Percentiles rank a stretch among this genome's conserved stretches.
phyloP scores from a whole-genome alignment of 257 asterid genomes.

The Primulina eburnea region DNA sequence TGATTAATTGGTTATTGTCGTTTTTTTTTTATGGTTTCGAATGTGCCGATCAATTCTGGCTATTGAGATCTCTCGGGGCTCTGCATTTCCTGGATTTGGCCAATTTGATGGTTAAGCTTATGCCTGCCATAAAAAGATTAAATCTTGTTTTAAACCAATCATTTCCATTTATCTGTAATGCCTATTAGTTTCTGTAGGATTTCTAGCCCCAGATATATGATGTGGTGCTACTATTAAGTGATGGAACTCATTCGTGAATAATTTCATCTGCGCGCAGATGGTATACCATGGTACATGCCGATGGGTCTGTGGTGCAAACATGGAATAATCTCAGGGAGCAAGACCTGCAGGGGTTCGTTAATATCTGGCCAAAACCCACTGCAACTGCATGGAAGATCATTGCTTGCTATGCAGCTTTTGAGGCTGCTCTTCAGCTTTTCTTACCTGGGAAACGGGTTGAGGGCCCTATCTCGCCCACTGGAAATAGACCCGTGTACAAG shows the following conservation, averaged over 20 bases:
- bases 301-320: constrained; percentile 79
- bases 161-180: background rate
- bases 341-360: constrained; percentile 66
- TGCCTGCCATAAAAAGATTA: no score
- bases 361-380: constrained; percentile 87
- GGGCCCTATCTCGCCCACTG: constrained; percentile 90
- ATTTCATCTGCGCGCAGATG: constrained; percentile 56
- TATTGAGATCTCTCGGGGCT: no score
- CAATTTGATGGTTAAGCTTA: no score
- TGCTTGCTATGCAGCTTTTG: constrained; percentile 69
- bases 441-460: constrained; percentile 82
- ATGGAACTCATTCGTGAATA: constrained; percentile 11
- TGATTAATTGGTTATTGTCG: no score
- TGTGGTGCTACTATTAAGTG: constrained; percentile 1
- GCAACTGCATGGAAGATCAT: constrained; percentile 71
- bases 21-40: no score
- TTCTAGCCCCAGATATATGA: constrained; percentile 3
- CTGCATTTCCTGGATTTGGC: no score
- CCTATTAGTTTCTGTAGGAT: background rate
- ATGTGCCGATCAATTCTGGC: no score
- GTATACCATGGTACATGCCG: constrained; percentile 97
- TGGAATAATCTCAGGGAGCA: constrained; percentile 53
- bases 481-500: constrained; percentile 89
- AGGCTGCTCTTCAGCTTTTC: constrained; percentile 88
- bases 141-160: constrained; percentile 8